Evolutionary conservation across 2,329 filamentous ascomycete species (phyloP), one percentile per base, ranked within the genome.

Genomic region (Periconia macrospinosa): DNA sequence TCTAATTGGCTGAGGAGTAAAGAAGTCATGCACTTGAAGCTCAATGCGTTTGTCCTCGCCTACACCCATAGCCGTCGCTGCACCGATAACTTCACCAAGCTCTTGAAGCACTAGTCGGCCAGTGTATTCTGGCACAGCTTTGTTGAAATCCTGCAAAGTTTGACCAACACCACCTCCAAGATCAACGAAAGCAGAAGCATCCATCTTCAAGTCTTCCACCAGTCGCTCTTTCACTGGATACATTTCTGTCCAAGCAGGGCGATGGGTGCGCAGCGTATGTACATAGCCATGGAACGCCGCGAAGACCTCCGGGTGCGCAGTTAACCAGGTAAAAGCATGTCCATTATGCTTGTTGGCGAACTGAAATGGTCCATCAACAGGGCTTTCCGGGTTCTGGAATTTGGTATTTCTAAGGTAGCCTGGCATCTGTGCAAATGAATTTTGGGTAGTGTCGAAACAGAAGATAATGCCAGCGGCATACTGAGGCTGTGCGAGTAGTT

Each of bases 41-140:
- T 59, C 54, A 27, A 60, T 58, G 46, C 37, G 45, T 15, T 52
- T 58, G 45, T 30, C 19, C 10, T 27, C 30, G n/a, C 30, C 49
- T 17, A 47, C 41, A 13, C 48, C 52, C 51, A 49, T 54, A 5
- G 41, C 49, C 17, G 37, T 44, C 30, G 49, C 49, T 7, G 41
- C 44, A 2, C 23, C 50, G 17, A 58, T 56, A 7, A 56, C 50
- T 20, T 48, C 53, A 11, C 2, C 7, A 1, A 53, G 44, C 37
- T 58, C 55, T 33, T 58, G 52, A 11, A 58, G 27, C 13, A 58
- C 41, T 19, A 58, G 43, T 15, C 42, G 41, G 18, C 54, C 54
- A 2, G 47, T 46, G 30, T 47, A 52, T 30, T 52, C 45, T 9
- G 49, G 55, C 7, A 53, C 30, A 18, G 20, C 20, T 6, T 18